A percentile compares a stretch with the other conserved stretches of the same genome.
Evolutionary conservation across 495 filamentous ascomycete genomes (phyloP).

Genomic region (Glonium stellatum): DNA sequence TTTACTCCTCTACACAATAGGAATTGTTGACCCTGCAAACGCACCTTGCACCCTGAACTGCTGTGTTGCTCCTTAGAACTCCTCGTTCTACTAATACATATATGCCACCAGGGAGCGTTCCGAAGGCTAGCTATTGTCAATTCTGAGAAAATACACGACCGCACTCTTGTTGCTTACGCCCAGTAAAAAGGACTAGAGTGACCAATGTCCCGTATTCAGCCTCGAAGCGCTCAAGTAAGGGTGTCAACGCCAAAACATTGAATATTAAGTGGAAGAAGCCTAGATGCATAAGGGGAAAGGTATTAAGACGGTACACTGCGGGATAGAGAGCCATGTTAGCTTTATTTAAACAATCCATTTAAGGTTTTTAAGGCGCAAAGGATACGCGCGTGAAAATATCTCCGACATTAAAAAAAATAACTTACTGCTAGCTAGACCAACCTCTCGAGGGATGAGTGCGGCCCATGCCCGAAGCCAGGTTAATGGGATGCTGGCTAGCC

Average conservation of each 20-base stretch:
- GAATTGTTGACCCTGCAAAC: constrained; percentile 10
- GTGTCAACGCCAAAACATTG: constrained; percentile 71
- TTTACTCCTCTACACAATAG: neutral
- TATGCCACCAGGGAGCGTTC: constrained; percentile 32
- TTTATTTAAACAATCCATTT: constrained; percentile 48
- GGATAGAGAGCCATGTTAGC: constrained; percentile 36
- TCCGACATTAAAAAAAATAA: constrained; percentile 23
- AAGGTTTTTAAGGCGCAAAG: constrained; percentile 34
- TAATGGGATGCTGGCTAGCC: constrained; percentile 50
- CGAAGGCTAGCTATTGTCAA: constrained; percentile 28
- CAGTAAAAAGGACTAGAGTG: constrained; percentile 73
- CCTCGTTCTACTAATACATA: constrained; percentile 34
- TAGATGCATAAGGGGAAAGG: constrained; percentile 81
- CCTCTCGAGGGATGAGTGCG: constrained; percentile 66
- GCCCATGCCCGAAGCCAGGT: constrained; percentile 71
- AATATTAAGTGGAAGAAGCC: constrained; percentile 72
- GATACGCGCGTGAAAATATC: neutral
- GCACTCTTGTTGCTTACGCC: constrained; percentile 57
- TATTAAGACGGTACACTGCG: constrained; percentile 86
- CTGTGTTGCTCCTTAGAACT: constrained; percentile 29
- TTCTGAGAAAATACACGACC: neutral
- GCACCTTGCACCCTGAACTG: constrained; percentile 78
- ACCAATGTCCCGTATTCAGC: constrained; percentile 88
- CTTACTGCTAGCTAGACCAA: constrained; percentile 68
- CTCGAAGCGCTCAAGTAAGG: constrained; percentile 87